Conservation (phyloP, 2,329 filamentous ascomycete species). For the Septoria linicola region DNA sequence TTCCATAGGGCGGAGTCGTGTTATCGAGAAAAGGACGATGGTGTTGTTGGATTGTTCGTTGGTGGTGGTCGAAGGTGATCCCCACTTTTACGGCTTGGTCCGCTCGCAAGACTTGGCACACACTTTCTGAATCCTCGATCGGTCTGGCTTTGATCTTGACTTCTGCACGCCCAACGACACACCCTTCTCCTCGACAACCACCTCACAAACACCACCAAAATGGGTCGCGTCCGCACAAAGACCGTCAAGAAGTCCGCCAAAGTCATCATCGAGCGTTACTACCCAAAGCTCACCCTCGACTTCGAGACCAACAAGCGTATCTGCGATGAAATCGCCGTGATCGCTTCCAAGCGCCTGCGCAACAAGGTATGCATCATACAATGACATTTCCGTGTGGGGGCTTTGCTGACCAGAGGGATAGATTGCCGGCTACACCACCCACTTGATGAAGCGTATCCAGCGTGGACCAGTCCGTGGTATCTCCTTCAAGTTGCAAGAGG, state of each 20-base stretch:
- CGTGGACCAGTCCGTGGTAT: conserved; percentile 98
- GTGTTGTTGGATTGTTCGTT: no score
- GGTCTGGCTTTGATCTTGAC: not conserved
- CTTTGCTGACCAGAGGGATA: conserved; percentile 38
- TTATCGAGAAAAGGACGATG: not conserved
- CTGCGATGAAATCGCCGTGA: conserved; percentile 99
- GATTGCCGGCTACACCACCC: conserved; percentile 98
- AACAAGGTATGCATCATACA: conserved; percentile 73
- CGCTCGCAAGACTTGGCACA: not conserved
- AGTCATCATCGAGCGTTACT: conserved; percentile 99
- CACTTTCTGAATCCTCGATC: not conserved
- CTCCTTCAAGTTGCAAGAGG: conserved; percentile 99
- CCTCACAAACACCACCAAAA: conserved; percentile 41
- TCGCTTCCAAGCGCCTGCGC: conserved; percentile 96
- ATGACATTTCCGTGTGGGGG: not conserved
- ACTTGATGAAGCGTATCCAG: conserved; percentile 98
- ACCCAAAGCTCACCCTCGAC: conserved; percentile 92
- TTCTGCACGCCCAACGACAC: conserved; percentile 16
- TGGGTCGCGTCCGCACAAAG: conserved; percentile 60
- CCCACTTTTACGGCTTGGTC: not conserved
- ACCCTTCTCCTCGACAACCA: conserved; percentile 9
- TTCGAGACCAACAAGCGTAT: conserved; percentile 99
- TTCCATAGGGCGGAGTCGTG: not conserved
- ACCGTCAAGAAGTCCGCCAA: conserved; percentile 88
- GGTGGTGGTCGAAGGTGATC: no score